A percentile compares a stretch with the other conserved stretches of the same genome.
These are phyloP conservation scores for Nothophytophthora sp. DNA, from an alignment of 352 stramenopile genomes.

Conservation along the genomic window DNA sequence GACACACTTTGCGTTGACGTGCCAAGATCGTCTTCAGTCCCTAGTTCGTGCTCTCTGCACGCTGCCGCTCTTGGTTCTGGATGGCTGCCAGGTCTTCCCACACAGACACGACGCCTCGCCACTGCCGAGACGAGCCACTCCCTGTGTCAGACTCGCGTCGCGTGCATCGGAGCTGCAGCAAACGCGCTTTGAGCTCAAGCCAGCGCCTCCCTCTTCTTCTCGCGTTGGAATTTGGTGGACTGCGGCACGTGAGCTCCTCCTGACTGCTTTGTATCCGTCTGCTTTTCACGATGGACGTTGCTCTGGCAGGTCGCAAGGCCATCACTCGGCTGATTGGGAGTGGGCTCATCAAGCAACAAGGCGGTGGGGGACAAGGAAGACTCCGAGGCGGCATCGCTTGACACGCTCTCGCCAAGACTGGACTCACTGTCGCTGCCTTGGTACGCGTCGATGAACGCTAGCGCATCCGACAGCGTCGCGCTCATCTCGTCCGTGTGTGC, in stretches of 20 bases:
- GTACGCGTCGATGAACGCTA: slow-evolving; percentile 8
- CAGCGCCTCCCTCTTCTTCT: slow-evolving; percentile 5
- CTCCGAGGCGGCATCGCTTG: neutral
- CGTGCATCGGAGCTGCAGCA: slow-evolving; percentile 6
- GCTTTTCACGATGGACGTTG: neutral
- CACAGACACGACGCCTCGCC: slow-evolving; percentile 1
- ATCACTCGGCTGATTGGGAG: neutral
- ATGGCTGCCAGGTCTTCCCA: slow-evolving; percentile 15
- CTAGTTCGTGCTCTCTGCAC: slow-evolving; percentile 18
- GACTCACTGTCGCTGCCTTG: slow-evolving; percentile 5
- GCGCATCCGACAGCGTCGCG: slow-evolving; percentile 1
- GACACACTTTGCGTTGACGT: slow-evolving; percentile 12
- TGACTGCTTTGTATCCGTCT: neutral
- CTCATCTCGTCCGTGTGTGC: too few relatives aligned
- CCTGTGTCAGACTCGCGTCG: neutral
- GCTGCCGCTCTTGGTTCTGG: slow-evolving; percentile 13
- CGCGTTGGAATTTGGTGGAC: slow-evolving; percentile 15
- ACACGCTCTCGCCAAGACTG: neutral
- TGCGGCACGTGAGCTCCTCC: slow-evolving; percentile 6
- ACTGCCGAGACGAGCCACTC: slow-evolving; percentile 3
- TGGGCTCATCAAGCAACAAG: neutral
- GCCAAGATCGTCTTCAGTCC: slow-evolving; percentile 19
- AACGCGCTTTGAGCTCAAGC: slow-evolving; percentile 1
- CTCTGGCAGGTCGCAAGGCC: neutral
- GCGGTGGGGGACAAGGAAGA: too few relatives aligned